Evolutionary conservation across 768 basidiomycete species (phyloP), one percentile per base, ranked within the genome.

Genomic region (Grammothele lineata): DNA sequence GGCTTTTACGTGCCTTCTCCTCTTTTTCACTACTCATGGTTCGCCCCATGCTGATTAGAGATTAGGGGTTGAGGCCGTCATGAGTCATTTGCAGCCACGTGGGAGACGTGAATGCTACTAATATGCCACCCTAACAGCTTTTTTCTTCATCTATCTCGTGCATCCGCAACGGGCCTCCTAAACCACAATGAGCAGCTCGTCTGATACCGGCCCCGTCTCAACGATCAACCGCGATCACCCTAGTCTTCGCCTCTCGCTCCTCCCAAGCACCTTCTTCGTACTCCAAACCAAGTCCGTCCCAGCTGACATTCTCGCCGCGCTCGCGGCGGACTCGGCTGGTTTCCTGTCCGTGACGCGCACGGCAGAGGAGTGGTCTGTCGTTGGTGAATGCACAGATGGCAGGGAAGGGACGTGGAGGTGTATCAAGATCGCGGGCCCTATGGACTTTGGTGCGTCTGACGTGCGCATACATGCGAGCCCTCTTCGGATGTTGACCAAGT

Each of bases 391-490:
- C 19, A 55, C 67, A 12, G 63, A 51, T 43, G 67, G 72, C 5
- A 33, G 33, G 5, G 62, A 69, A 24, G 69, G 71, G 19, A 66
- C 67, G 1, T 83, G 81, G 81, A 70, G 63, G 55, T 77, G 77
- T 57, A 77, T 85, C 50, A 78, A 78, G 61, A 78, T 86, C 33
- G 70, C 67, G 27, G 84, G 83, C 3, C 81, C 81, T 3, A 80
- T 85, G 80, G 78, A 81, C 52, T 83, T 84, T 51, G 71, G 82
- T 80, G n/a, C 40, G 47, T 55, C 48, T 45, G 38, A 12, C n/a
- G n/a, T n/a, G n/a, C 22, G 47, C 11, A 24, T 23, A 12, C n/a
- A 17, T 19, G 75, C 78, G 50, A 78, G 80, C 51, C 66, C 77
- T 77, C 41, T 47, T 55, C 46, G n/a, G n/a, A n/a, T n/a, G n/a